Conservation (phyloP, 148 eudicot species). For the Vaccinium vitisidaea region DNA sequence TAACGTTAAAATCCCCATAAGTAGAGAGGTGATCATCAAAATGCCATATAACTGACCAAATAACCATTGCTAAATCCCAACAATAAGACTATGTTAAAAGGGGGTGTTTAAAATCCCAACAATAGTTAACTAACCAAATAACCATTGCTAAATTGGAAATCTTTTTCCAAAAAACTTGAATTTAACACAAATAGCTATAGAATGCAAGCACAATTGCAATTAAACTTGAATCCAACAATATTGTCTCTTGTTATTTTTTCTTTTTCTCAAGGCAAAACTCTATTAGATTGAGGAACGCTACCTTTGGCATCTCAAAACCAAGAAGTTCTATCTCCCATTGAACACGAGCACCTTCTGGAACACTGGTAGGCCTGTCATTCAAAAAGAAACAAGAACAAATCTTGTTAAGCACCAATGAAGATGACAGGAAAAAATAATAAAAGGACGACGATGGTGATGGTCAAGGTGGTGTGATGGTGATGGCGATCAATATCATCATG, state of each 20-base stretch:
- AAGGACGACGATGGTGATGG: not conserved
- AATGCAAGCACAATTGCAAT: slow-evolving; percentile 5
- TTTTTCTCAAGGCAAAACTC: not conserved
- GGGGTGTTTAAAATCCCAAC: not conserved
- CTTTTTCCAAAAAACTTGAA: not conserved
- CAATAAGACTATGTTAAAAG: too few species aligned
- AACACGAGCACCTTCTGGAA: slow-evolving; percentile 82
- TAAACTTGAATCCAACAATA: not conserved
- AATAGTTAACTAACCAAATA: not conserved
- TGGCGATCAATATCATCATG: slow-evolving; percentile 3
- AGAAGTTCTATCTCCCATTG: slow-evolving; percentile 99
- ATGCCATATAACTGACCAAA: not conserved
- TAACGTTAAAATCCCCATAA: not conserved
- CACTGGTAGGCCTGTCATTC: slow-evolving; percentile 69
- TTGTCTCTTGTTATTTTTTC: too few species aligned
- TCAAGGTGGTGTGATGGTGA: not conserved
- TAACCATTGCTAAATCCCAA: too few species aligned
- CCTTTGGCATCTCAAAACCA: slow-evolving; percentile 90
- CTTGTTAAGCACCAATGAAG: not conserved
- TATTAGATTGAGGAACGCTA: slow-evolving; percentile 5
- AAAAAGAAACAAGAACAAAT: slow-evolving; percentile 7
- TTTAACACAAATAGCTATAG: not conserved
- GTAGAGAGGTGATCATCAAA: not conserved
- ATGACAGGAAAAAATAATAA: not conserved
- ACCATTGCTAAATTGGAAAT: not conserved